Conservation (phyloP, 2,329 filamentous ascomycete genomes). For the Monosporascus sp. region DNA sequence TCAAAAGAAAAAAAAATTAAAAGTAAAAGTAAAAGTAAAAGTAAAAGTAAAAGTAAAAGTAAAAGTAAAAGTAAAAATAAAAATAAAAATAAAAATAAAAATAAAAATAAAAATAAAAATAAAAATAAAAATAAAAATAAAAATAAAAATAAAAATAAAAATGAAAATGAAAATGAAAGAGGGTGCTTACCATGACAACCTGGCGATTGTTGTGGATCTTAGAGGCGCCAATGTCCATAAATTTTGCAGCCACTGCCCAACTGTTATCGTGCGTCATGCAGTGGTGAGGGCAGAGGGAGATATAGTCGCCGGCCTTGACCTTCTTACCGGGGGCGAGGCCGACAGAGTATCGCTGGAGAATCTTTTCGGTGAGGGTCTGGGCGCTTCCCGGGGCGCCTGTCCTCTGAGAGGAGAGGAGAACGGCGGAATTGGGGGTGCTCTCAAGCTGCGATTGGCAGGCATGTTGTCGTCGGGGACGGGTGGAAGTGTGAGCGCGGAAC, state of each 20-base stretch:
- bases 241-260: constrained; percentile 69
- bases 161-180: too few species aligned
- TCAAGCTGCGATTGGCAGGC: constrained; percentile 1
- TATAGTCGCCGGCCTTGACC: constrained; percentile 77
- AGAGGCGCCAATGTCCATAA: constrained; percentile 75
- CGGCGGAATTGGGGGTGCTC: background rate
- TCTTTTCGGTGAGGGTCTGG: constrained; percentile 89
- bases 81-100: too few species aligned
- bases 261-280: constrained; percentile 89
- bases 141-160: too few species aligned
- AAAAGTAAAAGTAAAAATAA: too few species aligned
- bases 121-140: too few species aligned
- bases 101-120: too few species aligned
- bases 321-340: constrained; percentile 69
- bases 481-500: background rate
- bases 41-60: too few species aligned
- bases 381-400: constrained; percentile 28
- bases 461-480: background rate
- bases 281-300: constrained; percentile 64
- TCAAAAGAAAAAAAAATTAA: too few species aligned
- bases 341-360: constrained; percentile 77
- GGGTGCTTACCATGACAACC: constrained; percentile 72
- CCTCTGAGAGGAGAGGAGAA: background rate
- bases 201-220: constrained; percentile 67
- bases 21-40: too few species aligned